Percentiles rank a stretch among this genome's conserved stretches.
phyloP scores from a whole-genome alignment of 768 basidiomycete species.

The Pleurotus platypus region DNA sequence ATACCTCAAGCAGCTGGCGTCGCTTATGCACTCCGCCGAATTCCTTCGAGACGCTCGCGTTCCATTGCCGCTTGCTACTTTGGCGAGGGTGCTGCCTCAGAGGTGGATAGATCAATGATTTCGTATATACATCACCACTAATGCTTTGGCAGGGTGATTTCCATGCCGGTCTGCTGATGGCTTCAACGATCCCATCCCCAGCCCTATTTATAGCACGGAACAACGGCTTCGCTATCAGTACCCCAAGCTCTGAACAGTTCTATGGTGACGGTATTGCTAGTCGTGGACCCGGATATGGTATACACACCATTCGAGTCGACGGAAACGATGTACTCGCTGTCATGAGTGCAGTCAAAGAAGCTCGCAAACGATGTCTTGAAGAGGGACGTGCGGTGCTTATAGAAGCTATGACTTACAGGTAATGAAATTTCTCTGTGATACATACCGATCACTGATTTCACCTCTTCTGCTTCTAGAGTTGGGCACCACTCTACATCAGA shows the following conservation, averaged over 20 bases:
- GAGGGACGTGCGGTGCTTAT: slow-evolving; percentile 79
- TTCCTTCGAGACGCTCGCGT: slow-evolving; percentile 59
- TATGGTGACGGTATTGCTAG: slow-evolving; percentile 91
- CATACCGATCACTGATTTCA: not conserved
- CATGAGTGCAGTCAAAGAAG: slow-evolving; percentile 67
- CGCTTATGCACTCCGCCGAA: slow-evolving; percentile 82
- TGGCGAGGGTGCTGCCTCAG: slow-evolving; percentile 91
- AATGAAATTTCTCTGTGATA: not conserved
- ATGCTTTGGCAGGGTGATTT: slow-evolving; percentile 55
- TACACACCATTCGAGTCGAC: slow-evolving; percentile 89
- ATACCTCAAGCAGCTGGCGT: slow-evolving; percentile 95
- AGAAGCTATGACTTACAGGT: slow-evolving; percentile 86
- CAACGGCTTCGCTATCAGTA: slow-evolving; percentile 95
- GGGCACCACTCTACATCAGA: slow-evolving; percentile 97
- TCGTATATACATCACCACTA: slow-evolving; percentile 1
- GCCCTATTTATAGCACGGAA: slow-evolving; percentile 74
- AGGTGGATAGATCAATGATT: slow-evolving; percentile 53
- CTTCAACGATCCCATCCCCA: slow-evolving; percentile 73
- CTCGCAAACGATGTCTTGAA: slow-evolving; percentile 65
- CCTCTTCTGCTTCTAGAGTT: slow-evolving; percentile 42
- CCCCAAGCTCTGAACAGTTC: slow-evolving; percentile 85
- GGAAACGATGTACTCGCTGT: slow-evolving; percentile 93
- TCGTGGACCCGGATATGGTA: slow-evolving; percentile 88
- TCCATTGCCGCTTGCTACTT: slow-evolving; percentile 88
- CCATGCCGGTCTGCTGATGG: slow-evolving; percentile 84